These are phyloP conservation scores for Hirschfeldia incana DNA, from an alignment of 345 rosid genomes.

Conservation along the genomic window DNA sequence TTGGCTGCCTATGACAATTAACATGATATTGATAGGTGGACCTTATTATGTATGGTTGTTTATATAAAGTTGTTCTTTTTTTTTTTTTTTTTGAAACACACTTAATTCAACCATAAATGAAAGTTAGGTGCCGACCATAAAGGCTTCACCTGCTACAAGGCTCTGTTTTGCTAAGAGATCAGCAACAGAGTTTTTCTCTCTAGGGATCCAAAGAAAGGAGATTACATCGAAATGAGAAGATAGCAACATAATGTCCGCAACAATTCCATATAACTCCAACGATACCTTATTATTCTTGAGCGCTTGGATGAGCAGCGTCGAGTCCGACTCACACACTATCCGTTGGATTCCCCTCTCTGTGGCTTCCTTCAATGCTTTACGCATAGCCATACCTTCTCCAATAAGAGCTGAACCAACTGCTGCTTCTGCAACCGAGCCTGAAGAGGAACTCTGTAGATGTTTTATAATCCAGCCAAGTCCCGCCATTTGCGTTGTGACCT, in stretches of 20 bases:
- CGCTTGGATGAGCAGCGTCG: not conserved
- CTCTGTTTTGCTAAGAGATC: too few relatives aligned
- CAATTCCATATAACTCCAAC: not conserved
- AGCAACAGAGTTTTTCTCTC: too few relatives aligned
- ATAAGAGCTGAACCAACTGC: not conserved
- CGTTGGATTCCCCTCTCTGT: not conserved
- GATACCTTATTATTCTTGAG: not conserved
- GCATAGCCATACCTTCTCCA: not conserved
- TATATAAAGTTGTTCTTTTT: not conserved
- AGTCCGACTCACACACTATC: not conserved
- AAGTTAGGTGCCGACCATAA: too few relatives aligned
- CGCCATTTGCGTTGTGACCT: too few relatives aligned
- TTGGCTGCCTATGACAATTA: constrained; percentile 5
- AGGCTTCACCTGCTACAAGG: too few relatives aligned
- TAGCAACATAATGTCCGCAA: not conserved
- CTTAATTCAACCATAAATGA: too few relatives aligned
- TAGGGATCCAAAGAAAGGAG: not conserved
- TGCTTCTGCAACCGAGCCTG: too few relatives aligned
- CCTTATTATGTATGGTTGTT: constrained; percentile 1
- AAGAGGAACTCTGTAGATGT: too few relatives aligned
- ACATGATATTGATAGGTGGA: not conserved
- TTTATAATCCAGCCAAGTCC: too few relatives aligned
- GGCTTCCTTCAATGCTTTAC: too few relatives aligned
- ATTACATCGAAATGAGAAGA: not conserved
- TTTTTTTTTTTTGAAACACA: too few relatives aligned